Conservation (phyloP, 768 basidiomycete species). For the Auricularia sp. region DNA sequence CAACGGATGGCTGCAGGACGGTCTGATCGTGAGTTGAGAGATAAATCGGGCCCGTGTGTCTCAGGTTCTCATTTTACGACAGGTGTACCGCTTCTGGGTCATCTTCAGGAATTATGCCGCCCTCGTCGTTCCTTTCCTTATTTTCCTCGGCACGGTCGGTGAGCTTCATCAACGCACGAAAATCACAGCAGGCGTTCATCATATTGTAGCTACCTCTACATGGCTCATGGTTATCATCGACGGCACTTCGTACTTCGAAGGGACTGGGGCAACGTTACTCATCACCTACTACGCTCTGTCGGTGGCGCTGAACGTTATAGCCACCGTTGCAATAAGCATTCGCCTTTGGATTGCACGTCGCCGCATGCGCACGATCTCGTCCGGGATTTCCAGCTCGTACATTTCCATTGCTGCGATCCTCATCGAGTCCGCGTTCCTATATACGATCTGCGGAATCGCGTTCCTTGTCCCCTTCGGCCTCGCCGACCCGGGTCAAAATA, state of each 20-base stretch:
- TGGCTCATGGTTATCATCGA: background rate
- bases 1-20: background rate
- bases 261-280: background rate
- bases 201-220: background rate
- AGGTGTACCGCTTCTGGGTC: conserved; percentile 32
- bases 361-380: background rate
- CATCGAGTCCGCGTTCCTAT: conserved; percentile 27
- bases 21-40: conserved; percentile 5
- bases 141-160: conserved; percentile 19
- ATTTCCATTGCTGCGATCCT: conserved; percentile 23
- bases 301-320: conserved; percentile 14
- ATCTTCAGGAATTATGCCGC: conserved; percentile 20
- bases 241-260: background rate
- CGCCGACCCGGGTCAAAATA: conserved; percentile 20
- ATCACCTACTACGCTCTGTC: conserved; percentile 17
- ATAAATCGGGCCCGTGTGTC: background rate
- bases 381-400: conserved; percentile 12
- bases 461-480: conserved; percentile 24
- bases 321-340: conserved; percentile 15
- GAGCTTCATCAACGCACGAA: background rate
- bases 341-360: conserved; percentile 17
- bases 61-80: background rate
- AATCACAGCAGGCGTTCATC: background rate
- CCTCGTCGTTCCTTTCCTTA: conserved; percentile 14
- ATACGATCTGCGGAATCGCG: conserved; percentile 18